These are phyloP conservation scores for Chalara sp. DNA, from an alignment of 2,329 filamentous ascomycete species.

Conservation along the genomic window DNA sequence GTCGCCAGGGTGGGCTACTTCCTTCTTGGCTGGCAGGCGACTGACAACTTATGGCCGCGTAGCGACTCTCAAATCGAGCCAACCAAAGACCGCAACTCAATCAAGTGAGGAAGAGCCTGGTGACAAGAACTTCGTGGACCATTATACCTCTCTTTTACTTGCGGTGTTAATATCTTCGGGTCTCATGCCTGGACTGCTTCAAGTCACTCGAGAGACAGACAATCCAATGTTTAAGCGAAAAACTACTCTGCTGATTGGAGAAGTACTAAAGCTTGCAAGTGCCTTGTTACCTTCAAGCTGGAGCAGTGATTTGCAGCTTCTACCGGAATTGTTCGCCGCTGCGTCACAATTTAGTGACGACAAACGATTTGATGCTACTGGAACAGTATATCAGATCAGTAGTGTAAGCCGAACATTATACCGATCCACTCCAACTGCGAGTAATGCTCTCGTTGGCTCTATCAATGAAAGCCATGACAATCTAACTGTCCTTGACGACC, in stretches of 20 bases:
- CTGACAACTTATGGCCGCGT: constrained; percentile 96
- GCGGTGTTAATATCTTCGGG: constrained; percentile 80
- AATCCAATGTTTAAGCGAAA: constrained; percentile 74
- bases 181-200: constrained; percentile 54
- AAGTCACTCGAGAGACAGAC: constrained; percentile 61
- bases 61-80: constrained; percentile 64
- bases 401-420: constrained; percentile 92
- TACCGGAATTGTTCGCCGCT: constrained; percentile 77
- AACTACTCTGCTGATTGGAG: constrained; percentile 82
- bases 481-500: constrained; percentile 48
- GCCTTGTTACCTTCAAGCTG: constrained; percentile 74
- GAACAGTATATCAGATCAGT: constrained; percentile 95
- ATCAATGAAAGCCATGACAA: constrained; percentile 35
- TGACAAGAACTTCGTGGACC: constrained; percentile 81
- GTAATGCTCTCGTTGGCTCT: constrained; percentile 16
- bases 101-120: constrained; percentile 58
- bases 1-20: constrained; percentile 87
- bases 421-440: constrained; percentile 54
- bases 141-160: constrained; percentile 85
- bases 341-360: constrained; percentile 67
- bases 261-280: constrained; percentile 83
- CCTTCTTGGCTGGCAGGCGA: constrained; percentile 85
- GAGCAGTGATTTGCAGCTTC: constrained; percentile 78
- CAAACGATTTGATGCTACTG: constrained; percentile 71
- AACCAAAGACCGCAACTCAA: constrained; percentile 41